Base-by-base conservation (phyloP, 306 rosid genomes). In the Cajanus cajan region DNA sequence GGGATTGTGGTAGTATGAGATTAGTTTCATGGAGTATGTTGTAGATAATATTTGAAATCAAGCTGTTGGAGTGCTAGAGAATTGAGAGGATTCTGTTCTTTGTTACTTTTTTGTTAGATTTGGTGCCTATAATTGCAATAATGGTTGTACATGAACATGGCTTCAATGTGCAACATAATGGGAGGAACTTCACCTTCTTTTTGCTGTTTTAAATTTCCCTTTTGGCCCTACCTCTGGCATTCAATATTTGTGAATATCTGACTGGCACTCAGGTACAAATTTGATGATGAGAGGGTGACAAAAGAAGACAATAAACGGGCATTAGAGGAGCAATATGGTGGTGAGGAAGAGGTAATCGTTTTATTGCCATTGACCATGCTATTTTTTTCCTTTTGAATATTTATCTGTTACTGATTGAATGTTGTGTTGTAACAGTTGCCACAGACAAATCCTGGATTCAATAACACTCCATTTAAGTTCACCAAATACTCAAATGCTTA, bases 321-420 rank as follows among this genome's bases (percentile, higher is more conserved):
- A 58, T 52, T 91, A 21, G 98, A 94, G 92, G 98, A 94, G 85
- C 98, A 94, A 81, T 94, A 94, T 82, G 98, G 98, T 74, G 98
- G 97, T 75, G 97, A 94, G 86, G 98, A 94, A 71, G 98, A 94
- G 98, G 98, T 94, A 87, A 24, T 67, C 67, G 33, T 5, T 78
- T 78, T 63, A 22, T 52, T 50, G 58, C 67, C 37, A 18, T 78
- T 19, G 55, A 21, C 50, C 66, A 33, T 67, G 55, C 15, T 13
- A 31, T 69, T 74, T 51, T 62, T 55, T 77, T 58, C 59, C 59
- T 75, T 70, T 74, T 50, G 12, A 25, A 71, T 72, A 41, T 67
- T 74, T 5, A 34, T 48, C 65, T 65, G 51, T 80, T 61, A 45
- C 40, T 77, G 65, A 67, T 61, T 59, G 76, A 52, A 33, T 62